Conservation (phyloP, 2,329 filamentous ascomycete genomes). For the Teratosphaeriaceae sp. region DNA sequence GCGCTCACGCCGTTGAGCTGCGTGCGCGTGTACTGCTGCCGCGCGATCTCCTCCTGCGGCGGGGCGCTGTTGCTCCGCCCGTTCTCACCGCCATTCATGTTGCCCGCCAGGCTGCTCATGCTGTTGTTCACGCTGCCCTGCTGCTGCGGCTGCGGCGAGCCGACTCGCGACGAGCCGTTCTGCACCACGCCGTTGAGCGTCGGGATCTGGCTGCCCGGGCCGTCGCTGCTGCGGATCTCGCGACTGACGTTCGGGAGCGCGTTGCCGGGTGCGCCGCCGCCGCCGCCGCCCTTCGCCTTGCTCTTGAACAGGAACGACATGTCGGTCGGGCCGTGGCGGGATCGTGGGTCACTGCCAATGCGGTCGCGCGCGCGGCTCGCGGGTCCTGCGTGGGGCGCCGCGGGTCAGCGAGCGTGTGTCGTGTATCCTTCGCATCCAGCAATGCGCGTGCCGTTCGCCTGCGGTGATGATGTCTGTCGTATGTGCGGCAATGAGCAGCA, state of each 20-base stretch:
- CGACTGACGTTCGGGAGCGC: constrained; percentile 49
- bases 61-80: constrained; percentile 17
- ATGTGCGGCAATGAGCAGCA: too few species aligned
- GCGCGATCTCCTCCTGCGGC: constrained; percentile 7
- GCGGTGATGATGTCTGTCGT: too few species aligned
- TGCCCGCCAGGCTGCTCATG: constrained; percentile 19
- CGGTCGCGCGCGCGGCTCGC: too few species aligned
- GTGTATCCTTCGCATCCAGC: too few species aligned
- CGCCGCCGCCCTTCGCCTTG: constrained; percentile 19
- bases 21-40: not conserved
- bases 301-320: constrained; percentile 51
- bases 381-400: too few species aligned
- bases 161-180: constrained; percentile 18
- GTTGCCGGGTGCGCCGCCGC: constrained; percentile 8
- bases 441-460: too few species aligned
- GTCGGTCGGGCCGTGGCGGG: too few species aligned
- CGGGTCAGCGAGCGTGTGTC: too few species aligned
- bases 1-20: not conserved
- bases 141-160: constrained; percentile 57
- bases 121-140: constrained; percentile 61
- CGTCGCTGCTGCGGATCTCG: constrained; percentile 52
- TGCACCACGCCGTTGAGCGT: constrained; percentile 39
- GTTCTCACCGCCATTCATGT: constrained; percentile 4
- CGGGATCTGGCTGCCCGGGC: constrained; percentile 35
- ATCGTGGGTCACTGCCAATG: too few species aligned